These are phyloP conservation scores for Ceratobasidium sp. DNA, from an alignment of 1,284 basidiomycete species.

Conservation along the genomic window DNA sequence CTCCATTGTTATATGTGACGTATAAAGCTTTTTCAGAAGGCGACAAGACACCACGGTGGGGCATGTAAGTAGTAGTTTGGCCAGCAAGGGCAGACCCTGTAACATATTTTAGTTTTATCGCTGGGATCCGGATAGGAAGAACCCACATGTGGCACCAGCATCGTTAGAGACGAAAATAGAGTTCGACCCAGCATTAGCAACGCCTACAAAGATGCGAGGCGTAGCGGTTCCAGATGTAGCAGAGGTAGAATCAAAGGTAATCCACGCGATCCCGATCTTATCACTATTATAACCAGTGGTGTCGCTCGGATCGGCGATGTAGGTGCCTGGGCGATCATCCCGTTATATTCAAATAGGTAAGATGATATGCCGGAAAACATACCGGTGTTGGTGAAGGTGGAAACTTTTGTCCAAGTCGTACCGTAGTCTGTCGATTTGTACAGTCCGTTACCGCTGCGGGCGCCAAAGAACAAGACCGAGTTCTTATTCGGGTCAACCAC, in stretches of 20 bases:
- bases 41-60: constrained; percentile 70
- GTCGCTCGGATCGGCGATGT: constrained; percentile 62
- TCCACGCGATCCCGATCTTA: constrained; percentile 65
- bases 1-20: constrained; percentile 61
- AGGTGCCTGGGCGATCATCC: constrained; percentile 55
- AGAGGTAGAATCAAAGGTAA: constrained; percentile 64
- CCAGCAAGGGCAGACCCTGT: constrained; percentile 65
- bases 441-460: constrained; percentile 66
- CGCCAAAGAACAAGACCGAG: constrained; percentile 66
- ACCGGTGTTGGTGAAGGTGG: constrained; percentile 57
- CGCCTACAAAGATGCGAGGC: constrained; percentile 70
- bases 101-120: background rate
- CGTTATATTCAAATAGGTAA: background rate
- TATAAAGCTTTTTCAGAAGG: constrained; percentile 64
- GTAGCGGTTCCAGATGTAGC: constrained; percentile 61
- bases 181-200: constrained; percentile 61
- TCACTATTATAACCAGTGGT: constrained; percentile 63
- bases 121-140: background rate
- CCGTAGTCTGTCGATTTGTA: constrained; percentile 59
- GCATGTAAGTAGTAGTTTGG: constrained; percentile 64
- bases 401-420: constrained; percentile 40
- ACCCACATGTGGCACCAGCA: constrained; percentile 63
- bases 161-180: constrained; percentile 66
- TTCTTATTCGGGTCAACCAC: constrained; percentile 69
- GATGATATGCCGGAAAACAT: constrained; percentile 45